A percentile compares a stretch with the other conserved stretches of the same genome.
Evolutionary conservation across 140 eudicot species (phyloP).

Genomic region (Senecio squalidus): DNA sequence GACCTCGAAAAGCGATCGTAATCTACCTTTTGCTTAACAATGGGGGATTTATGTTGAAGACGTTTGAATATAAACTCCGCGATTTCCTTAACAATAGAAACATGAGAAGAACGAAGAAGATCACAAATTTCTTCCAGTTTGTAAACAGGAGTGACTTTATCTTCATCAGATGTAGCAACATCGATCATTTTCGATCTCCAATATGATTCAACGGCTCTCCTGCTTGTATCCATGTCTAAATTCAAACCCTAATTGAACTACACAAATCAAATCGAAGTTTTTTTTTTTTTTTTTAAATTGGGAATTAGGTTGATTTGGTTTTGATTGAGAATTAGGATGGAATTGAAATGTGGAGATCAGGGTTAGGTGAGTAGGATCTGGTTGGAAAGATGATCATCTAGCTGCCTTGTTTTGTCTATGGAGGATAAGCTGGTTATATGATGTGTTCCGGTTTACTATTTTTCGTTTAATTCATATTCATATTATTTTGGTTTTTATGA

Average conservation of each 20-base stretch:
- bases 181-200: slow-evolving; percentile 93
- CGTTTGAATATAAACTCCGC: slow-evolving; percentile 68
- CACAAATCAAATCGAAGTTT: background rate
- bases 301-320: background rate
- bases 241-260: no score
- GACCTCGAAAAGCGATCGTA: no score
- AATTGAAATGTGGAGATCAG: no score
- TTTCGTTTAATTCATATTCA: no score
- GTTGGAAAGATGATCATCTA: no score
- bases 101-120: slow-evolving; percentile 78
- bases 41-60: slow-evolving; percentile 80
- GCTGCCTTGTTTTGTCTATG: no score
- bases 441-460: no score
- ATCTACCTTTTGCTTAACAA: slow-evolving; percentile 94
- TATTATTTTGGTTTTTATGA: no score
- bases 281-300: background rate
- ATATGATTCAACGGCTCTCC: slow-evolving; percentile 96
- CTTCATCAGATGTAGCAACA: slow-evolving; percentile 82
- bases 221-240: slow-evolving; percentile 63
- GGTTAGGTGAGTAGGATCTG: no score
- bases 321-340: no score
- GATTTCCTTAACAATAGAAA: slow-evolving; percentile 66
- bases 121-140: slow-evolving; percentile 88
- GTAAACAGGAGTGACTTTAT: slow-evolving; percentile 87
- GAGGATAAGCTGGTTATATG: no score